Conservation (phyloP, 768 basidiomycete genomes). For the Agrocybe praecox region DNA sequence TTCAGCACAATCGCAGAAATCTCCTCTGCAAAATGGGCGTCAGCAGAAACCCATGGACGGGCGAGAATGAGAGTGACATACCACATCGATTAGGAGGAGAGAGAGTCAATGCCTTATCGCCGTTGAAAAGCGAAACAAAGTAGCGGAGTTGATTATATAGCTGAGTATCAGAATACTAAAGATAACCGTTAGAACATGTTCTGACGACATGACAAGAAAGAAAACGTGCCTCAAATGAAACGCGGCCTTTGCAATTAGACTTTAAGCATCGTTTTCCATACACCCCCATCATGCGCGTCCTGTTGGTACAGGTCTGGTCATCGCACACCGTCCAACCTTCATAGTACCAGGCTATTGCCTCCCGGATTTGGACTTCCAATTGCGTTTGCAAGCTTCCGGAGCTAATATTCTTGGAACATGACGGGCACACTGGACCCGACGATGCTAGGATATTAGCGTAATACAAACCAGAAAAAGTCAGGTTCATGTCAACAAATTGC, state of each 20-base stretch:
- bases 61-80: conserved; percentile 15
- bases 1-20: conserved; percentile 41
- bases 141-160: conserved; percentile 92
- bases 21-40: neutral
- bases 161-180: conserved; percentile 79
- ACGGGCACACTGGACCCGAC: conserved; percentile 70
- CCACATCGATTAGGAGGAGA: conserved; percentile 44
- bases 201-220: neutral
- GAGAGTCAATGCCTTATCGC: conserved; percentile 57
- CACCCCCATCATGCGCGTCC: conserved; percentile 93
- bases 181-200: conserved; percentile 6
- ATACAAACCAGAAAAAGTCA: neutral
- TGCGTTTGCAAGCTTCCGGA: conserved; percentile 75
- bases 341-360: conserved; percentile 80
- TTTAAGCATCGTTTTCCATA: conserved; percentile 84
- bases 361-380: conserved; percentile 84
- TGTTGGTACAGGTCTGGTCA: conserved; percentile 79
- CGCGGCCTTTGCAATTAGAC: conserved; percentile 66
- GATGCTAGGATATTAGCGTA: conserved; percentile 70
- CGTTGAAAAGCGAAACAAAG: conserved; percentile 78
- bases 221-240: conserved; percentile 71
- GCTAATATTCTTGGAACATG: conserved; percentile 57
- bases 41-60: neutral
- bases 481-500: neutral
- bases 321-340: conserved; percentile 89